Base-by-base conservation (phyloP, 2,329 filamentous ascomycete species). In the Beauveria rudraprayagi region DNA sequence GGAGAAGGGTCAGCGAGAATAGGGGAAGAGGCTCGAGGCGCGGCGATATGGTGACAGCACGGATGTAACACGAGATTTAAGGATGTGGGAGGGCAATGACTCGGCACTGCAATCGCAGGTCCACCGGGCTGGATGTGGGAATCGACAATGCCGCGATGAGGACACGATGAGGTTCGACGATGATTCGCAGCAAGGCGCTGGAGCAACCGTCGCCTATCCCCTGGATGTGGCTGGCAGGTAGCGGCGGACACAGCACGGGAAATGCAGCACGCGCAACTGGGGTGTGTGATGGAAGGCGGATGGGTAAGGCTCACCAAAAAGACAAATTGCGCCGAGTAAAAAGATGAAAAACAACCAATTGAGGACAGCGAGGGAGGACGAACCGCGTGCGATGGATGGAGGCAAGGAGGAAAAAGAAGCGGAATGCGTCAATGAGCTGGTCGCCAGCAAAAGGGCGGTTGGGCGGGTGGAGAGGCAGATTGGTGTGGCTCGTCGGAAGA, bases 301-400 rank as follows among this genome's bases (percentile, higher is more conserved):
- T 11, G 40, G 52, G 34, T 5, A n/a, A 34, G 6, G 44, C 59
- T 56, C 14, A 61, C 59, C 51, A 46, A 60, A 10, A 55, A 40
- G 44, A 55, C 14, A 26, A 40, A 41, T 55, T 55, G 58, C 51
- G 51, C 41, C 41, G 24, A 26, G 9, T 30, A 22, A 48, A n/a
- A 56, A 37, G 44, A 63, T 28, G 24, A 53, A 59, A 61, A 66
- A 63, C 65, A 67, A 37, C 50, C 59, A 61, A 61, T 69, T 68
- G 67, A 61, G 51, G 34, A 24, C 44, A n/a, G 52, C 59, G 43
- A 51, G 52, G 53, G 46, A 59, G 34, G 48, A 24, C 61, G 64
- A 65, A 68, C 66, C 64, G 66, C 67, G 64, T 66, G 65, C 63
- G 67, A 55, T 61, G 61, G 64, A 60, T 50, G 56, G 58, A 65